A percentile compares a stretch with the other conserved stretches of the same genome.
phyloP scores from a whole-genome alignment of 2,329 filamentous ascomycete species.

The Phoma sp. region DNA sequence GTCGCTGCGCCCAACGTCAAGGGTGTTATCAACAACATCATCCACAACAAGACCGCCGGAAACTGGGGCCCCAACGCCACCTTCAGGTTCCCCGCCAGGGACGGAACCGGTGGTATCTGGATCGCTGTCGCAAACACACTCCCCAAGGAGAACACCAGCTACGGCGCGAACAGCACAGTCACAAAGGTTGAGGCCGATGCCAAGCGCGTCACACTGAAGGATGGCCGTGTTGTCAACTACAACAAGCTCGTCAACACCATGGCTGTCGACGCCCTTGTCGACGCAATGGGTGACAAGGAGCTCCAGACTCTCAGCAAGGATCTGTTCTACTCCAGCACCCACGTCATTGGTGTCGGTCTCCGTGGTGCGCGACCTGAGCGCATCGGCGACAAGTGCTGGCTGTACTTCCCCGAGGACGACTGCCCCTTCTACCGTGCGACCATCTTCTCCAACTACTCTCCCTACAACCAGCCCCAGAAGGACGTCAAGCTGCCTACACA shows the following conservation, averaged over 20 bases:
- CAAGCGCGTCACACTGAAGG: constrained; percentile 81
- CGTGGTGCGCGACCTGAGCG: constrained; percentile 90
- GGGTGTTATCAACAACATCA: constrained; percentile 89
- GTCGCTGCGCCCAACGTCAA: constrained; percentile 97
- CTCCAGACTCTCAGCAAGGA: constrained; percentile 84
- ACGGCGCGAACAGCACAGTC: constrained; percentile 84
- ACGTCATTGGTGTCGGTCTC: constrained; percentile 95
- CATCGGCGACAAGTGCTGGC: constrained; percentile 99
- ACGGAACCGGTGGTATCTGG: constrained; percentile 98
- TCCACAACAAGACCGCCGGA: constrained; percentile 93
- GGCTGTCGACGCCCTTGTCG: constrained; percentile 87
- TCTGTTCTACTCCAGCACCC: constrained; percentile 95
- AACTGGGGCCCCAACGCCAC: constrained; percentile 99
- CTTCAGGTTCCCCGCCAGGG: constrained; percentile 95
- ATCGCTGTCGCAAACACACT: constrained; percentile 94
- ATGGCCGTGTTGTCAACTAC: constrained; percentile 90
- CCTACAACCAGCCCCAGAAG: constrained; percentile 90
- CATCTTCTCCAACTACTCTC: constrained; percentile 99
- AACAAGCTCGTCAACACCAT: constrained; percentile 95
- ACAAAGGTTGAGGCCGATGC: constrained; percentile 84
- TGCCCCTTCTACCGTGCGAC: constrained; percentile 99
- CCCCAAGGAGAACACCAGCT: constrained; percentile 88
- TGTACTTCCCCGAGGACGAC: constrained; percentile 99
- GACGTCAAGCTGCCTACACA: constrained; percentile 86
- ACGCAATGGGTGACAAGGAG: constrained; percentile 87